These are phyloP conservation scores for Talaromyces sp. DNA, from an alignment of 2,329 filamentous ascomycete genomes.

Conservation along the genomic window DNA sequence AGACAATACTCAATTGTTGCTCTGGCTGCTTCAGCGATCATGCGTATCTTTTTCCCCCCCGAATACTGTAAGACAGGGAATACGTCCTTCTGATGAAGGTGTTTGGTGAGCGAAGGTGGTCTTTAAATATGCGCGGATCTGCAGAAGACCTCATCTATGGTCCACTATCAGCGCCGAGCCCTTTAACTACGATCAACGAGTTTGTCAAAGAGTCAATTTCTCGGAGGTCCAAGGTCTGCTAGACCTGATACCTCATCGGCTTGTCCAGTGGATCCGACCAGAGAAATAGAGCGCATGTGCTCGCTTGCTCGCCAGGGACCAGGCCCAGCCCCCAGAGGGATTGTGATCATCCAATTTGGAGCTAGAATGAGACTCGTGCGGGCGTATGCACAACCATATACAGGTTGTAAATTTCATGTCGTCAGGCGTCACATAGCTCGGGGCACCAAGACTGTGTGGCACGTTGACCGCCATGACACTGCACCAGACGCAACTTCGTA, in stretches of 20 bases:
- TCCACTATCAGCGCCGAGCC: background rate
- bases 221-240: background rate
- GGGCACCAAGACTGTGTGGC: background rate
- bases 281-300: slow-evolving; percentile 5
- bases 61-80: background rate
- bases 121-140: background rate
- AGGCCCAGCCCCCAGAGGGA: too few species aligned
- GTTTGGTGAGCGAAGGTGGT: background rate
- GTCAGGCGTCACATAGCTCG: slow-evolving; percentile 1
- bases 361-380: too few species aligned
- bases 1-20: slow-evolving; percentile 10
- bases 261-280: background rate
- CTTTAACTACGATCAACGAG: background rate
- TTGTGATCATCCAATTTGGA: too few species aligned
- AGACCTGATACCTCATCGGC: background rate
- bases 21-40: slow-evolving; percentile 8
- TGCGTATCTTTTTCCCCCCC: slow-evolving; percentile 8
- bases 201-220: background rate
- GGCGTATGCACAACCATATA: too few species aligned
- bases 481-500: background rate
- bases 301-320: slow-evolving; percentile 5
- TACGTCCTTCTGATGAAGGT: background rate
- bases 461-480: background rate
- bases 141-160: background rate
- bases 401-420: background rate